These are phyloP conservation scores for Solanum microdontum DNA, from an alignment of 257 asterid species.

Conservation along the genomic window DNA sequence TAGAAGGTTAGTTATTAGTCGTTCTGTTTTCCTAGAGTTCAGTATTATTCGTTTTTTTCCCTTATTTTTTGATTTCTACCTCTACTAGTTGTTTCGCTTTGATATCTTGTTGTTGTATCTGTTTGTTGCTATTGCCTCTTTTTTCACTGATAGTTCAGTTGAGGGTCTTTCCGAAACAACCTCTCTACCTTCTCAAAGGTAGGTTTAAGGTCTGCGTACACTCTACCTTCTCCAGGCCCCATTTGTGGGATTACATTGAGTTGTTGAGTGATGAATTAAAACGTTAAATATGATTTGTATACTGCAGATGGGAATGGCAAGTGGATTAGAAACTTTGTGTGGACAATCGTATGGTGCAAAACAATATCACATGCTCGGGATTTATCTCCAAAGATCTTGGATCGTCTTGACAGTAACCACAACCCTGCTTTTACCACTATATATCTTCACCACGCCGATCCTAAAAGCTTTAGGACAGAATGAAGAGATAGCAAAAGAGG, in stretches of 20 bases:
- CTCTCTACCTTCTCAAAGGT: background rate
- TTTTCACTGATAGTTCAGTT: background rate
- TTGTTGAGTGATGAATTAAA: background rate
- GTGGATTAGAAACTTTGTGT: constrained; percentile 66
- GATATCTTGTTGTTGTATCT: background rate
- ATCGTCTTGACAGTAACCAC: constrained; percentile 24
- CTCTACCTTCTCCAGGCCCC: background rate
- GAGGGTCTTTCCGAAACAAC: background rate
- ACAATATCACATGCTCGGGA: constrained; percentile 73
- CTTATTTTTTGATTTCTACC: background rate
- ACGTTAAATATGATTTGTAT: background rate
- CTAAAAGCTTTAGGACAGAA: constrained; percentile 60
- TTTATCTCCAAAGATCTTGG: constrained; percentile 80
- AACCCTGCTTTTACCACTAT: constrained; percentile 35
- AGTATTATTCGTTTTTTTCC: background rate
- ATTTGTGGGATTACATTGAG: background rate
- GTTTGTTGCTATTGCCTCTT: background rate
- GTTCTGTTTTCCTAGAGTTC: accelerated
- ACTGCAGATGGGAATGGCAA: constrained; percentile 67
- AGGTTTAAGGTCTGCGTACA: background rate
- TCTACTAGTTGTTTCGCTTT: background rate
- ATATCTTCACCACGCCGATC: constrained; percentile 39
- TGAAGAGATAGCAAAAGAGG: constrained; percentile 30
- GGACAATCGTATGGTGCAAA: constrained; percentile 85
- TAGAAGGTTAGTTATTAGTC: background rate